Base-by-base conservation (phyloP, 495 filamentous ascomycete genomes). In the Aspergillus campestris region DNA sequence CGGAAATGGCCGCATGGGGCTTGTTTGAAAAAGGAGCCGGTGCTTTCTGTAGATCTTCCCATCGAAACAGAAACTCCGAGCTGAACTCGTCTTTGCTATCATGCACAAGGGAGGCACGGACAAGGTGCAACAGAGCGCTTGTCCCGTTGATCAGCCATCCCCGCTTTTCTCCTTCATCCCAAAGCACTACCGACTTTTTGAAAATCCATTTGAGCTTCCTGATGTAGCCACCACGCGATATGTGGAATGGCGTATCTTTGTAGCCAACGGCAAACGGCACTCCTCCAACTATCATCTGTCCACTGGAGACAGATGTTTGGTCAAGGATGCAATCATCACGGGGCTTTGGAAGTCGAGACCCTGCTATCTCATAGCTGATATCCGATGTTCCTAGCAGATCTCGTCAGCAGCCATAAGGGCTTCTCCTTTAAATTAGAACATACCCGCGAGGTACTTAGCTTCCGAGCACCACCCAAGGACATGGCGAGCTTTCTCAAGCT, bases 111-210 rank as follows among this genome's bases (percentile, higher is more conserved):
- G 59, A 67, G 7, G 60, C 49, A 5, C 60, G 55, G 10, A 64
- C 13, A 24, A 65, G 45, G 42, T 68, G 65, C 14, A 68, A 49
- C 3, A 68, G 41, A 12, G 58, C 56, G 34, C 55, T 60, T 5
- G 49, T 37, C 5, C 62, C 65, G 34, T 68, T 53, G 2, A 64
- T 44, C 8, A 68, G 39, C 65, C 65, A 68, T 2, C 53, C 65
- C 13, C 56, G 52, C 15, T 56, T 59, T 11, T 53, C 57, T 14
- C 46, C 49, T 14, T 45, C 55, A 43, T 65, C 65, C 49, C 53
- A 68, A 6, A 68, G 40, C 8, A 64, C 49, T 3, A 68, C 45
- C 40, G 44, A 51, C 34, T 54, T 58, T 8, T 50, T 44, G 1
- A 36, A 39, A 13, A 68, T 55, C 51, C 55, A 62, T 30, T 47